A percentile compares a stretch with the other conserved stretches of the same genome.
These are phyloP conservation scores for Ganoderma leucocontextum DNA, from an alignment of 1,284 basidiomycete species.

Conservation along the genomic window DNA sequence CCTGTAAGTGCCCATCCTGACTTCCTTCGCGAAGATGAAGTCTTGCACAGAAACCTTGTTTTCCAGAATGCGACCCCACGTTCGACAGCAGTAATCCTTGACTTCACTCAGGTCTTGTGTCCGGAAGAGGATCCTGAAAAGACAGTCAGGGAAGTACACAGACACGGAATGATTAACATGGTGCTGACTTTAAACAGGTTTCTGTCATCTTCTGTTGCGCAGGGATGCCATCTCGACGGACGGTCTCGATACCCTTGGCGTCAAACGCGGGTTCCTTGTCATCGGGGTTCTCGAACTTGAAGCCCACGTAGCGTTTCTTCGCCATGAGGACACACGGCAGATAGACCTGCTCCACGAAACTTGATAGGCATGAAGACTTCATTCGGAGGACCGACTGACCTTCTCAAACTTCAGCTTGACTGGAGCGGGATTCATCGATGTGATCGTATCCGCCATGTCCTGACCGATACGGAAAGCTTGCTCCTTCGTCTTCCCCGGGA, in stretches of 20 bases:
- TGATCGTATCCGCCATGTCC: slow-evolving; percentile 91
- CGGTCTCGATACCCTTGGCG: slow-evolving; percentile 98
- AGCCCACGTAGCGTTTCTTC: slow-evolving; percentile 97
- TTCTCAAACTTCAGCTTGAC: slow-evolving; percentile 99
- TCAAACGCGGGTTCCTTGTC: slow-evolving; percentile 88
- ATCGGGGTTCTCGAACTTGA: slow-evolving; percentile 89
- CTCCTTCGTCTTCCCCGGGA: slow-evolving; percentile 90
- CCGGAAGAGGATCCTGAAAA: slow-evolving; percentile 82
- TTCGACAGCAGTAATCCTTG: slow-evolving; percentile 87
- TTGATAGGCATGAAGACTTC: neutral
- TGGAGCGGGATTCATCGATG: slow-evolving; percentile 87
- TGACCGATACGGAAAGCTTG: slow-evolving; percentile 94
- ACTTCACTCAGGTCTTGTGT: slow-evolving; percentile 89
- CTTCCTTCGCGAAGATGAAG: slow-evolving; percentile 95
- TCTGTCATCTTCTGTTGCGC: slow-evolving; percentile 93
- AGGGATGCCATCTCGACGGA: slow-evolving; percentile 89
- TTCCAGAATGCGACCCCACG: slow-evolving; percentile 88
- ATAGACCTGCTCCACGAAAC: slow-evolving; percentile 73
- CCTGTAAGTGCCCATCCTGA: slow-evolving; percentile 92
- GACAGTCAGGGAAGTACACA: neutral
- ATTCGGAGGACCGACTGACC: slow-evolving; percentile 49
- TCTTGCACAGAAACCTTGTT: slow-evolving; percentile 87
- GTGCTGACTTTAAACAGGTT: slow-evolving; percentile 79
- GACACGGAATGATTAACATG: neutral
- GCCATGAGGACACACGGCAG: slow-evolving; percentile 93